Evolutionary conservation across 768 basidiomycete species (phyloP), one percentile per base, ranked within the genome.

Genomic region (Dentipellis sp.): DNA sequence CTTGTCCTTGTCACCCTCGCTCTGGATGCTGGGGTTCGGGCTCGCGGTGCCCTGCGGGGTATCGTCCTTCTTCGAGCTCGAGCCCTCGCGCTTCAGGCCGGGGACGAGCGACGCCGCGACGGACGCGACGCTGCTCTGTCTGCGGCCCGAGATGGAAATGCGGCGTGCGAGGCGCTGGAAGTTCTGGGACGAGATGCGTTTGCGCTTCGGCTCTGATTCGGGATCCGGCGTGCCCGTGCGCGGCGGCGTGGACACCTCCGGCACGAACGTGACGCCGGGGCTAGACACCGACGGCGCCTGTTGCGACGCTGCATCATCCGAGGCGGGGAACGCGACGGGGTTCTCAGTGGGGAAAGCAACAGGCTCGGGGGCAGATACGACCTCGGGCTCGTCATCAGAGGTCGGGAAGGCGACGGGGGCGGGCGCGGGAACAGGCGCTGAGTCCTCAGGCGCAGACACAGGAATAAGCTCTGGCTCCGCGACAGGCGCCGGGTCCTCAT

Each of bases 161-260:
- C 81, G 75, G 58, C 88, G 75, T 14, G 88, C 90, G 38, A 92
- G 66, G 16, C 88, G 79, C 67, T 90, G 88, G 75, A 93, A 88
- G 64, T 91, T 91, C 67, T 93, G 90, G 23, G 88, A 86, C 9
- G 88, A 84, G 56, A 88, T 89, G 17, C 88, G 80, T 66, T 86
- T 88, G 58, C 88, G 76, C 73, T 89, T 90, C 36, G 81, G 81
- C 63, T 88, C 88, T n/a, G 78, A 66, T 3, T 86, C 87, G 1
- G 76, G 76, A 63, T 90, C 86, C 5, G 89, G 87, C 7, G 87
- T 82, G n/a, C 79, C 82, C 38, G 77, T 78, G 34, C 88, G 82
- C 2, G 80, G 74, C n/a, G 85, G 84, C 4, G 82, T 76, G 42
- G 75, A 58, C 34, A 78, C 71, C 50, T 72, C 75, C 14, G 76